A percentile compares a stretch with the other conserved stretches of the same genome.
Conservation (phyloP, 2,329 filamentous ascomycete species). For the Coleophoma eucalyptorum region DNA sequence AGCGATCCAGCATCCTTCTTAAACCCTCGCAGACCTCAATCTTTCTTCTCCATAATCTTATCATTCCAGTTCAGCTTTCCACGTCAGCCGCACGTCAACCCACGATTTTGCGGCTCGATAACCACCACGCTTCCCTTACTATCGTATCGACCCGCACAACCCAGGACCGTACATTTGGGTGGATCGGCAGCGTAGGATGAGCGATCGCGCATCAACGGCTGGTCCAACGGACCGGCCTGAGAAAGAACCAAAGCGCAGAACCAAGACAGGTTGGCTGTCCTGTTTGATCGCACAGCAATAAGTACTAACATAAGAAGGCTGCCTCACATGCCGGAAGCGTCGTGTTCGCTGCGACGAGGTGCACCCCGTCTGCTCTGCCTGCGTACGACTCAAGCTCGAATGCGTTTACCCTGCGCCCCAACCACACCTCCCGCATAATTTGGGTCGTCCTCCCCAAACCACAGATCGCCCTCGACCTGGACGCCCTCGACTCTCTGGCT, state of each 20-base stretch:
- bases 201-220: too few relatives aligned
- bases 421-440: slow-evolving; percentile 2
- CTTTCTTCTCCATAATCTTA: too few relatives aligned
- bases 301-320: neutral
- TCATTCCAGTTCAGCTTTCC: too few relatives aligned
- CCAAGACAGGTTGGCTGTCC: neutral
- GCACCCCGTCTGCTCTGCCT: neutral
- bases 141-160: too few relatives aligned
- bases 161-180: too few relatives aligned
- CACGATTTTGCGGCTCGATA: too few relatives aligned
- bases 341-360: neutral
- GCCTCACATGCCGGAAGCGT: neutral
- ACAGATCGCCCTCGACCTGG: neutral
- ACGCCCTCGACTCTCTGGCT: neutral
- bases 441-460: neutral
- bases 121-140: too few relatives aligned
- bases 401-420: slow-evolving; percentile 5
- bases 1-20: too few relatives aligned
- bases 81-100: too few relatives aligned
- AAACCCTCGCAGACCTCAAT: too few relatives aligned
- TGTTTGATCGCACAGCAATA: neutral
- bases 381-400: neutral
- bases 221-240: neutral
- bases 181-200: too few relatives aligned
- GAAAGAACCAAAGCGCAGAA: neutral